A percentile compares a stretch with the other conserved stretches of the same genome.
Evolutionary conservation across 768 basidiomycete species (phyloP).

Genomic region (Tephrocybe sp.): DNA sequence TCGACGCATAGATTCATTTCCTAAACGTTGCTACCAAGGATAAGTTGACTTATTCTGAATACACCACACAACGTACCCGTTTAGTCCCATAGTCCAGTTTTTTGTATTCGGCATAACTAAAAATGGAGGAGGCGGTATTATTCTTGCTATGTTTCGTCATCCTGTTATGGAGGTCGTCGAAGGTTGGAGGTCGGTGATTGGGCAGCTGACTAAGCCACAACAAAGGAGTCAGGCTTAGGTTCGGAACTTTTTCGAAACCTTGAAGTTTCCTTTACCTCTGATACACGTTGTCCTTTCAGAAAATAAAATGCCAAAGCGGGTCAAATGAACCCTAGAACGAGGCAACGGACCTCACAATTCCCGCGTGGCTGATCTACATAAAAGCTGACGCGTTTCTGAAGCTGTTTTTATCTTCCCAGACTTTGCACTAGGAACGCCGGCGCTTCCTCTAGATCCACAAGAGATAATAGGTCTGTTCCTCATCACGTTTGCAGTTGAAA

Average conservation of each 20-base stretch:
- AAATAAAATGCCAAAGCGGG: background rate
- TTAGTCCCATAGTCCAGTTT: constrained; percentile 84
- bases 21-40: constrained; percentile 61
- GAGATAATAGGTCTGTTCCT: background rate
- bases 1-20: constrained; percentile 88
- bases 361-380: background rate
- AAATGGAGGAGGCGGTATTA: constrained; percentile 85
- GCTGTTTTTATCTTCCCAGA: background rate
- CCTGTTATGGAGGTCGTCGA: background rate
- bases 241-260: background rate
- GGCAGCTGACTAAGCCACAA: constrained; percentile 2
- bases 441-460: background rate
- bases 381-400: background rate
- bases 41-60: constrained; percentile 1
- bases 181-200: too few species aligned
- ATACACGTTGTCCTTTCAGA: background rate
- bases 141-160: constrained; percentile 94
- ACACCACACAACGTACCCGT: constrained; percentile 40
- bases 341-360: constrained; percentile 1
- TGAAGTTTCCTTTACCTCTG: background rate
- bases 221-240: background rate
- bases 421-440: background rate
- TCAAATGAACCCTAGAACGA: constrained; percentile 8
- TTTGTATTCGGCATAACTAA: constrained; percentile 88
- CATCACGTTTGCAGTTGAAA: too few species aligned